These are phyloP conservation scores for Trichophyton mentagrophytes DNA, from an alignment of 2,329 filamentous ascomycete species.

Conservation along the genomic window DNA sequence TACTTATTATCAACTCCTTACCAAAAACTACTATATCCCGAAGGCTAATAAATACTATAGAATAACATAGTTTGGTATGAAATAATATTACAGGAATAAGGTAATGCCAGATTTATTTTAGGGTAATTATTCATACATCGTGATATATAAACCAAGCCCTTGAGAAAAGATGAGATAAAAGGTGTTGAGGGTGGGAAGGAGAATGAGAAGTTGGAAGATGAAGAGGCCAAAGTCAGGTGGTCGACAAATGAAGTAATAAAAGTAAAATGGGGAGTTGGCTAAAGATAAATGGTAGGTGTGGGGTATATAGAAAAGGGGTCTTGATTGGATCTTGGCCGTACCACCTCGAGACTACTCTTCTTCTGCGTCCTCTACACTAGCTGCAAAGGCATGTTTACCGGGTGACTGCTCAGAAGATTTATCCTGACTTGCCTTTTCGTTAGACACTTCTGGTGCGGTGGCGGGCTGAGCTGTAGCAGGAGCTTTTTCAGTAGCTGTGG, in stretches of 20 bases:
- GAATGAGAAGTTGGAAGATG: not conserved
- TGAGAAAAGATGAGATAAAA: not conserved
- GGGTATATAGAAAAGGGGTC: not conserved
- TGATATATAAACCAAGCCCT: slow-evolving; percentile 4
- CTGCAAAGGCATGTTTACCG: slow-evolving; percentile 29
- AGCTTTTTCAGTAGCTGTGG: not conserved
- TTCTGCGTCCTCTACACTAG: slow-evolving; percentile 35
- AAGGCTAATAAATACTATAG: not conserved
- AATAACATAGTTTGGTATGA: not conserved
- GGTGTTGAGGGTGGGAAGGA: not conserved
- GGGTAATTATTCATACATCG: slow-evolving; percentile 4
- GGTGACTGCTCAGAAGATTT: slow-evolving; percentile 23
- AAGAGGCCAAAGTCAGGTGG: not conserved
- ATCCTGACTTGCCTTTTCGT: slow-evolving; percentile 20
- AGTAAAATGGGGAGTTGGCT: not conserved
- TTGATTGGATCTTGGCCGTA: not conserved
- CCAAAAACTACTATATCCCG: not conserved
- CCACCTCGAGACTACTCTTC: slow-evolving; percentile 23
- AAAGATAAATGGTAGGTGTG: not conserved
- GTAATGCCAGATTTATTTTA: not conserved
- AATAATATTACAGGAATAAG: not conserved
- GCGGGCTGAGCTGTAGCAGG: not conserved
- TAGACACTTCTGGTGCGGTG: slow-evolving; percentile 19
- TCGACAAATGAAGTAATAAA: not conserved
- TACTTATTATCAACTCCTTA: not conserved